A percentile compares a stretch with the other conserved stretches of the same genome.
Evolutionary conservation across 2,329 filamentous ascomycete species (phyloP).

Genomic region (Nemania abortiva): DNA sequence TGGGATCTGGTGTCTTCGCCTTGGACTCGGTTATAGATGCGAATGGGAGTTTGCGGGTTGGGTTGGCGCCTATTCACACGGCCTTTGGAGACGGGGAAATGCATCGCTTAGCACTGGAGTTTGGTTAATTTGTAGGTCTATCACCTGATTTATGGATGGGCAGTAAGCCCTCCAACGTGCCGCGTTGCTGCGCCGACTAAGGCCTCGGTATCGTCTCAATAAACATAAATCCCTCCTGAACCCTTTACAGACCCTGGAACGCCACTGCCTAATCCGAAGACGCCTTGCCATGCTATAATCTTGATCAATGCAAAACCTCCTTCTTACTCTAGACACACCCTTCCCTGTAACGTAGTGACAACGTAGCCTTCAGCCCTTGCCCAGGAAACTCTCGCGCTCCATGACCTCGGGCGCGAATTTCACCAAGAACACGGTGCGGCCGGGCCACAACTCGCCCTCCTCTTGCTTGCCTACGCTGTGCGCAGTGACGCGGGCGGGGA

Average conservation of each 20-base stretch:
- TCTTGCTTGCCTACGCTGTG: constrained; percentile 76
- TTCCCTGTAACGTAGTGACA: constrained; percentile 17
- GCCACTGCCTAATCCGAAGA: constrained; percentile 29
- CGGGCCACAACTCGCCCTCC: constrained; percentile 86
- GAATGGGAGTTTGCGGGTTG: constrained; percentile 1
- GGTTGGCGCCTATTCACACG: constrained; percentile 17
- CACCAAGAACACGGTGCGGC: constrained; percentile 94
- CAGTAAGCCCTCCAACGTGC: constrained; percentile 10
- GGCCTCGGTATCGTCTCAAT: neutral
- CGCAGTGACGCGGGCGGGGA: constrained; percentile 88
- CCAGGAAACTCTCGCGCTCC: constrained; percentile 87
- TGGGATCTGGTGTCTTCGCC: constrained; percentile 1
- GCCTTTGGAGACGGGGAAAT: constrained; percentile 3
- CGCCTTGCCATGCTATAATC: constrained; percentile 45
- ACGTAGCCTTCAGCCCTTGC: constrained; percentile 59
- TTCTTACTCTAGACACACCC: constrained; percentile 27
- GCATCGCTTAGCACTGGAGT: constrained; percentile 18
- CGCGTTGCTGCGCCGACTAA: neutral
- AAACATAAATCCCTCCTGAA: neutral
- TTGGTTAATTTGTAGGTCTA: constrained; percentile 15
- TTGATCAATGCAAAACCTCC: constrained; percentile 17
- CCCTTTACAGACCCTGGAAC: constrained; percentile 27
- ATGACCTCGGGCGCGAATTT: constrained; percentile 93
- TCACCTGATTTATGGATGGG: neutral
- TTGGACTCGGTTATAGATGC: neutral